Conservation (phyloP, 2,329 filamentous ascomycete genomes). For the Cercospora sojina region DNA sequence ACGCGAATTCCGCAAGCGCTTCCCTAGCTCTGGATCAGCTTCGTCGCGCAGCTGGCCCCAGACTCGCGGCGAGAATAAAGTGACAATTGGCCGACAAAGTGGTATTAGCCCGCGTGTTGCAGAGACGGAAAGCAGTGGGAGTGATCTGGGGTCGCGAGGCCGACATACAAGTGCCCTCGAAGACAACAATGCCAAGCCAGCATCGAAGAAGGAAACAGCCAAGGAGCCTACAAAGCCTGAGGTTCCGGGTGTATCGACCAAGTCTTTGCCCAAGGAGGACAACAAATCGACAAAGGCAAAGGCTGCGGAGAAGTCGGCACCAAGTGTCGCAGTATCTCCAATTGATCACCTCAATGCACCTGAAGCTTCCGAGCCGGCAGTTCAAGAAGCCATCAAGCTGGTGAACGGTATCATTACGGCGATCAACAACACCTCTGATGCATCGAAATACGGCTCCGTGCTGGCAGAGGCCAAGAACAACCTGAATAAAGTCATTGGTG, state of each 20-base stretch:
- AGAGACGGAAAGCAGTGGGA: constrained; percentile 54
- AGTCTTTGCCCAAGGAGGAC: constrained; percentile 23
- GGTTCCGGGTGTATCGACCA: constrained; percentile 23
- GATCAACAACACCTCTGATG: constrained; percentile 80
- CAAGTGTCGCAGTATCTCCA: constrained; percentile 51
- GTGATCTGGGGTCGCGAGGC: constrained; percentile 45
- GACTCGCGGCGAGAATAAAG: constrained; percentile 60
- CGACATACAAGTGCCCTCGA: constrained; percentile 63
- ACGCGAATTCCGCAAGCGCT: constrained; percentile 84
- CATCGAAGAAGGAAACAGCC: constrained; percentile 26
- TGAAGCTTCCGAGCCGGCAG: constrained; percentile 77
- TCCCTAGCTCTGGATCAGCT: constrained; percentile 55
- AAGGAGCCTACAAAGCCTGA: constrained; percentile 29
- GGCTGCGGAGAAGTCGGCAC: constrained; percentile 47
- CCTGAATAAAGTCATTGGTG: constrained; percentile 71
- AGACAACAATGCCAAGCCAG: constrained; percentile 51
- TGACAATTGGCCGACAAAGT: constrained; percentile 82
- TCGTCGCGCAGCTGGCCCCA: constrained; percentile 47
- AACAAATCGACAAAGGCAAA: constrained; percentile 29
- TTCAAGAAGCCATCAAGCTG: constrained; percentile 91
- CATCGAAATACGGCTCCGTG: constrained; percentile 72
- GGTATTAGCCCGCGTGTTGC: constrained; percentile 79
- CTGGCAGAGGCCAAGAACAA: constrained; percentile 85
- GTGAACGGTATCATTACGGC: constrained; percentile 94
- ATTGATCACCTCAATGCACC: constrained; percentile 77